phyloP scores from a whole-genome alignment of 1,284 basidiomycete species.

The Tilletia caries region DNA sequence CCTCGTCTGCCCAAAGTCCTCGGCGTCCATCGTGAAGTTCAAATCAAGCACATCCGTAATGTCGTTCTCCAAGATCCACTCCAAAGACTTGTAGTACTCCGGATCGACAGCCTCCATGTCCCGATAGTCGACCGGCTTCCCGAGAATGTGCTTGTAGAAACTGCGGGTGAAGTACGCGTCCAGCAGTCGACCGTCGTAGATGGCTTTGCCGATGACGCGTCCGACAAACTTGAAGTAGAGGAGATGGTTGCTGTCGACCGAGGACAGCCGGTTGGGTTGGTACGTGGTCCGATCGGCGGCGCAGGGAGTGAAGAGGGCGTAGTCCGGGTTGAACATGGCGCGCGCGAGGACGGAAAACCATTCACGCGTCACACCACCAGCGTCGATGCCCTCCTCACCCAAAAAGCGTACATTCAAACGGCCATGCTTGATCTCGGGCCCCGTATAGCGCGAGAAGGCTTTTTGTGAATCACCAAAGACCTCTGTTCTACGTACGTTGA shows the following conservation, averaged over 20 bases:
- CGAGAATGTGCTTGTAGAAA: slow-evolving; percentile 53
- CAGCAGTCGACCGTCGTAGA: slow-evolving; percentile 88
- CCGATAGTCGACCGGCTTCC: slow-evolving; percentile 48
- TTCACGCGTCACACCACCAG: slow-evolving; percentile 94
- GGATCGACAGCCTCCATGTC: slow-evolving; percentile 52
- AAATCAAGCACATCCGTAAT: slow-evolving; percentile 71
- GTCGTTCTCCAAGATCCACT: slow-evolving; percentile 57
- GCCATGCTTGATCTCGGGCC: slow-evolving; percentile 95
- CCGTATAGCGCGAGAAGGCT: slow-evolving; percentile 79
- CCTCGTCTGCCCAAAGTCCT: slow-evolving; percentile 61
- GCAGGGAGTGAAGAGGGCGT: slow-evolving; percentile 91
- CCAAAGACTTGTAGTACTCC: slow-evolving; percentile 78
- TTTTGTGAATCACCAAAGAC: slow-evolving; percentile 98
- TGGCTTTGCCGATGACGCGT: slow-evolving; percentile 88
- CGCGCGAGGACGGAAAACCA: slow-evolving; percentile 98
- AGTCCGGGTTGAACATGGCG: slow-evolving; percentile 99
- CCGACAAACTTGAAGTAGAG: slow-evolving; percentile 99
- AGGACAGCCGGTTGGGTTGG: slow-evolving; percentile 90
- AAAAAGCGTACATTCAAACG: slow-evolving; percentile 96
- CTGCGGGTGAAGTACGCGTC: slow-evolving; percentile 88
- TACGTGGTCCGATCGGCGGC: slow-evolving; percentile 83
- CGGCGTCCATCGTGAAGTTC: slow-evolving; percentile 84
- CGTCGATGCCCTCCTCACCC: slow-evolving; percentile 96
- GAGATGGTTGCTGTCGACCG: slow-evolving; percentile 80
- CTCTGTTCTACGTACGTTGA: slow-evolving; percentile 86